Evolutionary conservation across 2,329 filamentous ascomycete genomes (phyloP), one percentile per base, ranked within the genome.

Genomic region (Claviceps digitariae): DNA sequence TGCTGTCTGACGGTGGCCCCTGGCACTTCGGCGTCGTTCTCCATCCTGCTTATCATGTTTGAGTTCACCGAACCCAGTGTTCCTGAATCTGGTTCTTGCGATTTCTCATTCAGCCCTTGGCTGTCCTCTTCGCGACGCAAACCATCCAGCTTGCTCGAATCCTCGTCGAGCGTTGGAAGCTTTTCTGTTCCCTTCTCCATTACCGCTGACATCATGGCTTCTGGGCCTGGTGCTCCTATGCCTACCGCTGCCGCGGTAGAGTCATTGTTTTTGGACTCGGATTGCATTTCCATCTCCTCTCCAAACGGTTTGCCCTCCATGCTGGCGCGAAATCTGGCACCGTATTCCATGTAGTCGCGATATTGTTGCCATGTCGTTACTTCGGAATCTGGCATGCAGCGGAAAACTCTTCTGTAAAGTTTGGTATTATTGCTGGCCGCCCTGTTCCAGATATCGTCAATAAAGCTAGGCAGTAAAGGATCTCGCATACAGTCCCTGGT

Each of bases 331-430:
- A 98, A 96, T 47, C 83, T 80, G 59, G 86, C 82, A 20, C 78
- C 77, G 65, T 96, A 97, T 4, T 82, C 77, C 52, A 80, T 76
- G 63, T 86, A 95, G 59, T 94, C 86, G 57, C 87, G 85, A 69
- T 98, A 98, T 58, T 95, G 87, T 59, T 86, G 83, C 93, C 93
- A 98, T 45, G 86, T 91, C 58, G 82, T 84, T 27, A 95, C 93
- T 64, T 96, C 89, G 51, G 84, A 96, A 66, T 98, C 93, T 1
- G 93, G 93, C 87, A 95, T 94, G 68, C 90, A 96, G 48, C 90
- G 83, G 73, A 98, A 98, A 9, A 98, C 91, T 56, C 86, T 82
- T 34, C 93, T 86, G 71, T 87, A 98, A 48, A 98, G 79, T 65
- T 90, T 91, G 3, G 93, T 98, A 66, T 98, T 98, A 72, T 97